Evolutionary conservation across 1,284 basidiomycete species (phyloP).

Genomic region (Malassezia obtusa): DNA sequence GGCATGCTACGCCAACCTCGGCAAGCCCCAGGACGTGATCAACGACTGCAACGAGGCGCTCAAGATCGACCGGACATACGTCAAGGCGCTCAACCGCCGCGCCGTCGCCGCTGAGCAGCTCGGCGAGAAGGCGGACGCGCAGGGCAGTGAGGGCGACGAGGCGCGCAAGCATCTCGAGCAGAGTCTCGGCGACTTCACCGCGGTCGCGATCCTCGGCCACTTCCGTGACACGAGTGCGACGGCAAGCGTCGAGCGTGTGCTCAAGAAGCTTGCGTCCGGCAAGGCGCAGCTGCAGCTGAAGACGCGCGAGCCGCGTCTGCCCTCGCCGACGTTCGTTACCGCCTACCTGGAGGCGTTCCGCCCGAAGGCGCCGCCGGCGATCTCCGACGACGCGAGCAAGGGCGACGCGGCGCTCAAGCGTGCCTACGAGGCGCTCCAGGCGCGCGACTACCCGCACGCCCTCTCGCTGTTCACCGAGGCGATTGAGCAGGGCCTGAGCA

Average conservation of each 20-base stretch:
- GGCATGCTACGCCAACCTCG: slow-evolving; percentile 89
- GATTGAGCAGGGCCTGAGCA: slow-evolving; percentile 73
- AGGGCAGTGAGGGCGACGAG: slow-evolving; percentile 34
- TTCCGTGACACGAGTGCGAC: slow-evolving; percentile 75
- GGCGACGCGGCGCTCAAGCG: slow-evolving; percentile 77
- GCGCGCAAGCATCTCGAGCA: slow-evolving; percentile 29
- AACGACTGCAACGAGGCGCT: slow-evolving; percentile 83
- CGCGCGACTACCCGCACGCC: slow-evolving; percentile 77
- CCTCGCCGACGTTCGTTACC: slow-evolving; percentile 83
- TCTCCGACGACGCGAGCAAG: slow-evolving; percentile 65
- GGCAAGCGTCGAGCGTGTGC: slow-evolving; percentile 75
- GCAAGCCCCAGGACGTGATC: slow-evolving; percentile 72
- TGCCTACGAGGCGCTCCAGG: slow-evolving; percentile 72
- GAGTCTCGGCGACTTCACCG: slow-evolving; percentile 66
- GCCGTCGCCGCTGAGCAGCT: slow-evolving; percentile 76
- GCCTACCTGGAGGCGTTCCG: slow-evolving; percentile 97
- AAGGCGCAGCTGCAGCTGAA: slow-evolving; percentile 64
- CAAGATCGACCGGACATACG: slow-evolving; percentile 70
- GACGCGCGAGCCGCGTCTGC: slow-evolving; percentile 72
- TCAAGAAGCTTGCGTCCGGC: slow-evolving; percentile 69
- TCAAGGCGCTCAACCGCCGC: slow-evolving; percentile 90
- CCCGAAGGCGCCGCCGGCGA: slow-evolving; percentile 60
- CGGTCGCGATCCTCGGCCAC: slow-evolving; percentile 83
- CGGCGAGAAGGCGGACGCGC: slow-evolving; percentile 62
- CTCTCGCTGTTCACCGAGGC: slow-evolving; percentile 73